Evolutionary conservation across 73 alveolate species (phyloP).

Genomic region (Symbiodinium natans): DNA sequence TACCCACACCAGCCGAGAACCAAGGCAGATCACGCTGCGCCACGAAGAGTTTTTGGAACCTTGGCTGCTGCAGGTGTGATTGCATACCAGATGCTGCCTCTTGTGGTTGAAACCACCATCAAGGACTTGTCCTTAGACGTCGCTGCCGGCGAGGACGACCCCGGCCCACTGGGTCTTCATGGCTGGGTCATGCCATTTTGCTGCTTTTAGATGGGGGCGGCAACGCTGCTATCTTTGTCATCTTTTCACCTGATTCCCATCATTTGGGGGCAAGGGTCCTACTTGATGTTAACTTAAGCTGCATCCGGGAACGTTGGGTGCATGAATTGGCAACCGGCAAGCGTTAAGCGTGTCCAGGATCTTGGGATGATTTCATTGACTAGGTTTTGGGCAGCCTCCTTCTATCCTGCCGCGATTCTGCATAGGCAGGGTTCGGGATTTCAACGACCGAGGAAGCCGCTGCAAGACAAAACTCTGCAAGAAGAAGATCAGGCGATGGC

Average conservation of each 20-base stretch:
- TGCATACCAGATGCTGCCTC: neutral
- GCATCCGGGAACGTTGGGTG: too few relatives aligned
- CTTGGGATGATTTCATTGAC: too few relatives aligned
- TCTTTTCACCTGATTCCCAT: too few relatives aligned
- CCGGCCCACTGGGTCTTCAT: constrained; percentile 45
- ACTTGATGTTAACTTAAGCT: neutral
- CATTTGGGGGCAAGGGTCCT: neutral
- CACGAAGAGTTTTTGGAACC: neutral
- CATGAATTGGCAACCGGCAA: too few relatives aligned
- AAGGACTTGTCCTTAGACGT: constrained; percentile 65
- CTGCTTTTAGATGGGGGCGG: too few relatives aligned
- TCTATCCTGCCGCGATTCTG: too few relatives aligned
- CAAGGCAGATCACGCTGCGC: constrained; percentile 32
- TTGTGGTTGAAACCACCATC: too few relatives aligned
- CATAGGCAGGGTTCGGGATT: too few relatives aligned
- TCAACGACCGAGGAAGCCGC: constrained; percentile 4
- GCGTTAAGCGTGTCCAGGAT: too few relatives aligned
- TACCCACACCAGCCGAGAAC: neutral
- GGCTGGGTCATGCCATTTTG: constrained; percentile 47
- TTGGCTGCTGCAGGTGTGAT: neutral
- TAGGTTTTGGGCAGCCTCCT: too few relatives aligned
- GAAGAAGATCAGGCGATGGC: neutral
- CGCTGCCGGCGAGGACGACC: neutral
- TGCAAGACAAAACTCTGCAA: neutral
- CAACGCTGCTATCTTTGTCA: too few relatives aligned